Conservation (phyloP, 2,329 filamentous ascomycete genomes). For the Neofusicoccum ribis region DNA sequence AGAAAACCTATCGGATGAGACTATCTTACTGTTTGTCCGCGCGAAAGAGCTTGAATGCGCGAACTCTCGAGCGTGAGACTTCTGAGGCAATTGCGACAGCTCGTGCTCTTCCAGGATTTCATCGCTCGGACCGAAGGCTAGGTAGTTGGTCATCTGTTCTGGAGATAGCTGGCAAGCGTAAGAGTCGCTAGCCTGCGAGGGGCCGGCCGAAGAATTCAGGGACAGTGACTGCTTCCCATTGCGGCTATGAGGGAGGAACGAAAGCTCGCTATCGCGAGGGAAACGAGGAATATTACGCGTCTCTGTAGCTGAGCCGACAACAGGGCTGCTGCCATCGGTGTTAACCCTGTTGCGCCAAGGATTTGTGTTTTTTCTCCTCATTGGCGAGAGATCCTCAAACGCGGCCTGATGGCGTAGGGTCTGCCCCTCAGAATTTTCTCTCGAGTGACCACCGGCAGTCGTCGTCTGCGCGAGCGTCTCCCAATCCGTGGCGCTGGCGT, state of each 20-base stretch:
- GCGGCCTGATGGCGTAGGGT: not conserved
- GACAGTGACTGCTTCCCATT: not conserved
- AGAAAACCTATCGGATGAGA: conserved; percentile 38
- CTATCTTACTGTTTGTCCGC: conserved; percentile 25
- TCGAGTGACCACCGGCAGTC: not conserved
- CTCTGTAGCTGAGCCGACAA: not conserved
- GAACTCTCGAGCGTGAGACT: not conserved
- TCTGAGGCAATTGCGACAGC: not conserved
- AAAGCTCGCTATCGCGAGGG: conserved; percentile 3
- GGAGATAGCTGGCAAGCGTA: not conserved
- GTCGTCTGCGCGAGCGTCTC: conserved; percentile 33
- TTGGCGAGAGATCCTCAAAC: conserved; percentile 31
- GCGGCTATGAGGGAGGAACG: not conserved
- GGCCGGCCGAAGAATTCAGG: not conserved
- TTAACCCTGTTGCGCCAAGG: conserved; percentile 5
- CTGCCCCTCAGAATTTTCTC: not conserved
- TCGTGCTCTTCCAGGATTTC: not conserved
- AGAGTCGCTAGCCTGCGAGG: not conserved
- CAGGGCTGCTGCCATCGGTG: conserved; percentile 20
- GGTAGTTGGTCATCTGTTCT: not conserved
- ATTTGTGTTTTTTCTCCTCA: conserved; percentile 18
- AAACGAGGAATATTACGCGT: not conserved
- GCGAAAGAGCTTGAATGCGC: not conserved
- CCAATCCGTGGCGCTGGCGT: conserved; percentile 35
- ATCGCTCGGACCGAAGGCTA: not conserved